Evolutionary conservation across 352 stramenopile genomes (phyloP), one percentile per base, ranked within the genome.

Genomic region (Saprolegnia diclina): DNA sequence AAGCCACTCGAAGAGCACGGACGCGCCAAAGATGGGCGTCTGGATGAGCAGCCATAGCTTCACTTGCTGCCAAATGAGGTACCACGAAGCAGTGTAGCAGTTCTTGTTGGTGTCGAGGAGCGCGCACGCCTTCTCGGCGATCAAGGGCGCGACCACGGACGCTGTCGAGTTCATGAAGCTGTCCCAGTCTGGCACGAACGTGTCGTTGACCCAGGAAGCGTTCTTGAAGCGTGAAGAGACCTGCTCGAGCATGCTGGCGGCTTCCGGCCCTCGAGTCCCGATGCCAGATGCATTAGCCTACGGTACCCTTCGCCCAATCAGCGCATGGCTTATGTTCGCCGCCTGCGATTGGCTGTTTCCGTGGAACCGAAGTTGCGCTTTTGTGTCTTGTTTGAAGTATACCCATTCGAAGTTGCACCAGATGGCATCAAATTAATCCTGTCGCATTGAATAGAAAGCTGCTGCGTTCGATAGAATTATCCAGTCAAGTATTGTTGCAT

Each of bases 11-110:
- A 87, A 92, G 64, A 89, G 75, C 64, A 92, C 77, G 13, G 84
- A 89, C 63, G 91, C 42, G 19, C 73, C 81, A 32, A 90, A 56
- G 14, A 93, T 75, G 18, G 87, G 83, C 54, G 83, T 61, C 70
- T 94, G 87, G 42, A 92, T 77, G 26, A 92, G 81, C 70, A 89
- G 71, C 81, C 82, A 94, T 61, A 84, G 88, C 61, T 82, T 85
- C 21, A 92, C 68, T 71, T 94, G 87, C 73, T 87, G 79, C 77
- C 84, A 89, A 19, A 92, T 77, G 64, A 94, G 80, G 70, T 81
- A 83, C 87, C 87, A 94, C 35, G 83, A 89, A 3, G 87, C 87
- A 63, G 85, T 91, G 73, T 85, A 94, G 73, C 87, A 94, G 14
- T 66, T 73, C 0, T 77, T 71, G 24, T 73, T 78, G 63, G 73